Conservation (phyloP, 345 rosid species). For the Streptanthus diversifolius region DNA sequence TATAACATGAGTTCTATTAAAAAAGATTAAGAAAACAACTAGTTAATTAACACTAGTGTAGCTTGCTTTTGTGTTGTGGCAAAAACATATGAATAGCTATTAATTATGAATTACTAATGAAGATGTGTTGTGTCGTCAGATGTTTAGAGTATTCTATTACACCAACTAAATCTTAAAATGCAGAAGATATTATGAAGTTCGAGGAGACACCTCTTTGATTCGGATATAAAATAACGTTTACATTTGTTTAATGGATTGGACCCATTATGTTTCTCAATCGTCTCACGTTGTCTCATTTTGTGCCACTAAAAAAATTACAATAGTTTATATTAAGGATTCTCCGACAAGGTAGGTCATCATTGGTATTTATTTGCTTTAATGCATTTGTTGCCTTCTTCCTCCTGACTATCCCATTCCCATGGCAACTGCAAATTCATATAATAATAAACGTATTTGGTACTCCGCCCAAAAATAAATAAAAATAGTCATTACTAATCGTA, state of each 20-base stretch:
- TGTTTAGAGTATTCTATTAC: constrained; percentile 12
- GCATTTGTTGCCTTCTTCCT: constrained; percentile 21
- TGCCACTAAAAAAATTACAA: constrained; percentile 30
- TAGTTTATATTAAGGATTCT: constrained; percentile 35
- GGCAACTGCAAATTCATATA: neutral
- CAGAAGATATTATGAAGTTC: constrained; percentile 6
- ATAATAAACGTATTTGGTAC: neutral
- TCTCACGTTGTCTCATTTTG: constrained; percentile 35
- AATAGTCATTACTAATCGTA: neutral
- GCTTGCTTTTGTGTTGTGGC: neutral
- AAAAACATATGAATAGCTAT: neutral
- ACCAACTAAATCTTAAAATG: constrained; percentile 1
- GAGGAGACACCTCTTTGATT: constrained; percentile 13
- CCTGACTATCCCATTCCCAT: constrained; percentile 14
- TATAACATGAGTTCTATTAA: neutral
- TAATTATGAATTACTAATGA: neutral
- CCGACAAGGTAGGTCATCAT: constrained; percentile 36
- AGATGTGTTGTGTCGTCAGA: neutral
- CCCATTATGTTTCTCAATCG: constrained; percentile 30
- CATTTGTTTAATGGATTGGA: neutral
- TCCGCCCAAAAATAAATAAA: neutral
- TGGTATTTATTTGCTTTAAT: constrained; percentile 29
- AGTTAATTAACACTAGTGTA: neutral
- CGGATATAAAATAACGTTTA: neutral
- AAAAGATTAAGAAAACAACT: neutral